Evolutionary conservation across 1,284 basidiomycete species (phyloP), one percentile per base, ranked within the genome.

Genomic region (Leccinum griseonigrum): DNA sequence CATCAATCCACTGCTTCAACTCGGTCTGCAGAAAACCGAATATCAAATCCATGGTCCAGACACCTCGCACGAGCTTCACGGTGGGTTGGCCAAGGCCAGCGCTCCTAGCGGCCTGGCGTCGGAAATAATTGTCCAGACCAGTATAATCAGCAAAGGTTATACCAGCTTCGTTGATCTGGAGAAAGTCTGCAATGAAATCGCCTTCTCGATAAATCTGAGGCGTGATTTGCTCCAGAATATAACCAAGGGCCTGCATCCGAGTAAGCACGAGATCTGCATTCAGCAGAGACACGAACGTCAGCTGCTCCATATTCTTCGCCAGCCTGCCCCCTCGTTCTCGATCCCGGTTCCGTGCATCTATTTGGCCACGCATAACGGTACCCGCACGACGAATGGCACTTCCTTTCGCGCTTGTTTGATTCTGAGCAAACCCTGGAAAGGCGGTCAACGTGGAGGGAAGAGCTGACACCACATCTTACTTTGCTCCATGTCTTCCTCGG

Each of bases 91-190:
- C 87, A 53, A 93, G 78, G 1, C 86, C 87, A 16, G 83, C 81
- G 54, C 84, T 81, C 18, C 90, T 81, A 8, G 90, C 83, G 4
- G 97, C 97, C 69, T 97, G 92, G 46, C 96, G 83, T 28, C 93
- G 83, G 80, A 98, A 98, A 77, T 97, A 98, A 60, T 89, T 92
- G 73, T 98, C 97, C 63, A 99, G 79, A 55, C 90, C 88, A 86
- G 95, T 94, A 70, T 97, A 96, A 76, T 98, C 97, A 9, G 97
- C 97, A 75, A 95, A 99, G 0, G 96, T 98, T 28, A 94, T 82
- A 28, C 87, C 87, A 52, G 88, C 85, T 69, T 97, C 94, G 66
- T 92, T 90, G 71, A 97, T 91, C 71, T 97, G 95, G 52, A 99
- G 79, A 74, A 98, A 95, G 68, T 96, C 92, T 9, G 89, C 85